Percentiles rank a stretch among this genome's conserved stretches.
Evolutionary conservation across 768 basidiomycete genomes (phyloP).

Genomic region (Rhodocollybia butyracea): DNA sequence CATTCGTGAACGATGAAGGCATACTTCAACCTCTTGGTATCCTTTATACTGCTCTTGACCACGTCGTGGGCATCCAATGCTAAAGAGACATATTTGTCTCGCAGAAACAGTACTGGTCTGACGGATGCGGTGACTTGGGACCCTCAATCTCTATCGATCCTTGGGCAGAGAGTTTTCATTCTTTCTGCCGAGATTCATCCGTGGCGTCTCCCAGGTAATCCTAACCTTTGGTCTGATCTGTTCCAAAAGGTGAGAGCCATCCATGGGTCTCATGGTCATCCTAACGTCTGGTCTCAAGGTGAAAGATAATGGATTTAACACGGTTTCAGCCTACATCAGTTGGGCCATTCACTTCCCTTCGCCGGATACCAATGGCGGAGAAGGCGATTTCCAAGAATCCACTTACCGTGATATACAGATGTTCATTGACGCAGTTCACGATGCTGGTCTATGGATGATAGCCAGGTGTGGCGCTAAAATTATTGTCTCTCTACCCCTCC

Average conservation of each 20-base stretch:
- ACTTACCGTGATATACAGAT: slow-evolving; percentile 51
- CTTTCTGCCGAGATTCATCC: slow-evolving; percentile 64
- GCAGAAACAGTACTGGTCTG: slow-evolving; percentile 39
- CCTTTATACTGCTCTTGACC: neutral
- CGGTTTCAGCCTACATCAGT: slow-evolving; percentile 57
- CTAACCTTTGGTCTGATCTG: slow-evolving; percentile 54
- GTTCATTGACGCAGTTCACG: slow-evolving; percentile 49
- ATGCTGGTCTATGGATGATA: slow-evolving; percentile 55
- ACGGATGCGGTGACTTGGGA: slow-evolving; percentile 57
- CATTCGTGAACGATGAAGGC: neutral
- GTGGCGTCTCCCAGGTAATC: slow-evolving; percentile 51
- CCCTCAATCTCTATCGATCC: slow-evolving; percentile 52
- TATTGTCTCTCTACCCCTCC: neutral
- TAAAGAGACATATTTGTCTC: neutral
- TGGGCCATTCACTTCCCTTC: slow-evolving; percentile 58
- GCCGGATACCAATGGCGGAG: slow-evolving; percentile 36
- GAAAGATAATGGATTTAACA: slow-evolving; percentile 59
- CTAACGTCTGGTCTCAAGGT: slow-evolving; percentile 57
- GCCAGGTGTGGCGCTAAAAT: slow-evolving; percentile 38
- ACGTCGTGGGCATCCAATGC: neutral
- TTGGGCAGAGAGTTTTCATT: slow-evolving; percentile 54
- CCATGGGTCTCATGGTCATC: too few species aligned
- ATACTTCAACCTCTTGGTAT: neutral
- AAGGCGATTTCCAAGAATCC: slow-evolving; percentile 45
- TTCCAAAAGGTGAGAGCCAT: slow-evolving; percentile 63